Conservation (phyloP, 164 flowering plant species). For the Macadamia tetraphylla region DNA sequence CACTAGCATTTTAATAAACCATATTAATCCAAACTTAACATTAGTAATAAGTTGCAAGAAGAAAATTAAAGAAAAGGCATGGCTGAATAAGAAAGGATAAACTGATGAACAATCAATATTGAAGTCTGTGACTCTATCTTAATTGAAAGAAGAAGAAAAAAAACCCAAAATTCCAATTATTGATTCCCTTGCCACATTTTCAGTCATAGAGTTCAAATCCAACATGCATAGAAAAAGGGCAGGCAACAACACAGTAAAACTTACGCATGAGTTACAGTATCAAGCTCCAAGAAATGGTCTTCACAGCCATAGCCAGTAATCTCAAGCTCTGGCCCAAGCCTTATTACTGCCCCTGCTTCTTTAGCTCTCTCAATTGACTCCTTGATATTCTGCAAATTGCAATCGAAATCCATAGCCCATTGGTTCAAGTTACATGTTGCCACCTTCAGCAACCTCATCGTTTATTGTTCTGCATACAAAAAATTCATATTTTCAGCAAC, state of each 20-base stretch:
- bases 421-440: constrained; percentile 95
- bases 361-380: constrained; percentile 72
- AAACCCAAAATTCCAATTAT: neutral
- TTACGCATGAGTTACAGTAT: constrained; percentile 84
- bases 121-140: neutral
- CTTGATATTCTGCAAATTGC: constrained; percentile 71
- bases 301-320: constrained; percentile 97
- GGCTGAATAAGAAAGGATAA: neutral
- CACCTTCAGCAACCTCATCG: constrained; percentile 89
- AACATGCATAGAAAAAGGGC: neutral
- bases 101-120: neutral
- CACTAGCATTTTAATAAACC: no score
- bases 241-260: constrained; percentile 3
- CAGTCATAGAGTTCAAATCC: neutral
- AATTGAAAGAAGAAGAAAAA: neutral
- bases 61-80: neutral
- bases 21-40: no score
- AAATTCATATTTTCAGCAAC: neutral
- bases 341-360: constrained; percentile 68
- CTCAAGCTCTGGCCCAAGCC: constrained; percentile 98
- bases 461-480: neutral
- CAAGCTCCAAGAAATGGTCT: constrained; percentile 94
- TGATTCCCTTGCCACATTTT: neutral
- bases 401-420: constrained; percentile 99
- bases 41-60: no score